Base-by-base conservation (phyloP, 345 rosid species). In the Citrus sp. region DNA sequence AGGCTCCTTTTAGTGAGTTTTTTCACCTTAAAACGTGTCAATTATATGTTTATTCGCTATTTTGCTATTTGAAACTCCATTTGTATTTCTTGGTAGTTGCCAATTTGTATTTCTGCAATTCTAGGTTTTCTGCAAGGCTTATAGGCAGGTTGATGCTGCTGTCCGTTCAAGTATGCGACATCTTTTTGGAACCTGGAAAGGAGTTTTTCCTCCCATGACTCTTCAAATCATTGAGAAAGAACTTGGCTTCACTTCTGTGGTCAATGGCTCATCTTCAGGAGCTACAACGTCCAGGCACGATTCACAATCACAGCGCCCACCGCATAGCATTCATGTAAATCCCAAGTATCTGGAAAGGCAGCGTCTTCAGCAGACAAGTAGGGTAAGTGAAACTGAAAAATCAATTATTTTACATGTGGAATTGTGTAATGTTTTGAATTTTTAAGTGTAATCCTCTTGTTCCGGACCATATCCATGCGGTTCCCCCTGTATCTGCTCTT, bases 181-280 rank as follows among this genome's bases (percentile, higher is more conserved):
- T 89, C 98, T 97, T 80, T 94, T 94, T 81, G 98, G 98, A 80
- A 97, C 99, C 59, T 97, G 99, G 99, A 97, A 92, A 88, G 98
- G 98, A 38, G 97, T 94, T 73, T 97, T 97, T 80, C 98, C 94
- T 82, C 92, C 81, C 27, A 92, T 84, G 60, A 74, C 90, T 74
- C 98, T 94, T 80, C 97, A 93, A 80, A 65, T 76, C 74, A 97
- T 97, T 66, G 98, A 90, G 88, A 94, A 88, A 86, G 98, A 94
- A 72, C 98, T 97, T 84, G 97, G 95, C 72, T 91, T 97, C 83
- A 75, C 87, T 81, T 72, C 97, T 78, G 75, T 82, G 79, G 81
- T 78, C 49, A 95, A 92, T 85, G 93, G 92, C 79, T 89, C 98
- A 65, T 86, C 97, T 32, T 72, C 90, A 34, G 89, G 87, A 70